Percentiles rank a stretch among this genome's conserved stretches.
These are phyloP conservation scores for Yamadazyma epiphylla DNA, from an alignment of 1,139 yeast species.

Conservation along the genomic window DNA sequence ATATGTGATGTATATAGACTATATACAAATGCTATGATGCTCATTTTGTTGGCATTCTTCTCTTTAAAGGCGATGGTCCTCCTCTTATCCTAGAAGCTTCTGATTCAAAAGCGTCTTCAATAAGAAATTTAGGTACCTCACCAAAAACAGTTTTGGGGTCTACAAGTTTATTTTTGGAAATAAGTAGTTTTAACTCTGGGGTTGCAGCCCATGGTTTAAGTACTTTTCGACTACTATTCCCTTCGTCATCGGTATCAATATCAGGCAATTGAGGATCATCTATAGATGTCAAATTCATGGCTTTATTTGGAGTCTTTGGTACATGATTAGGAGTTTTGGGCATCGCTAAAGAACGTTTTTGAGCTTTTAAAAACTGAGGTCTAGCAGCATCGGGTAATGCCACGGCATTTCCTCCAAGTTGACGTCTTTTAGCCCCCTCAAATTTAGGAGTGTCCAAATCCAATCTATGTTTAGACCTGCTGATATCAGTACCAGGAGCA, in stretches of 20 bases:
- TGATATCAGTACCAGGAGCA: neutral
- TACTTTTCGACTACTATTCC: slow-evolving; percentile 39
- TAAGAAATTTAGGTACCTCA: slow-evolving; percentile 62
- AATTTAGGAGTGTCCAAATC: slow-evolving; percentile 6
- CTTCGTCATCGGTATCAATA: slow-evolving; percentile 56
- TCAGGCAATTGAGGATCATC: slow-evolving; percentile 33
- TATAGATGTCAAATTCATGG: slow-evolving; percentile 9
- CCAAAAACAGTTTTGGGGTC: slow-evolving; percentile 81
- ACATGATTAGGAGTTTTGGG: slow-evolving; percentile 1
- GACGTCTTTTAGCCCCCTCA: slow-evolving; percentile 11
- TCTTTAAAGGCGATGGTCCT: slow-evolving; percentile 54
- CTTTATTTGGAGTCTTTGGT: slow-evolving; percentile 5
- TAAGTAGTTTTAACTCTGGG: slow-evolving; percentile 51
- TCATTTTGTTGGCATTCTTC: neutral
- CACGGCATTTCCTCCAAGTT: slow-evolving; percentile 25
- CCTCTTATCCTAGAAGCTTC: slow-evolving; percentile 48
- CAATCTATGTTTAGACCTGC: slow-evolving; percentile 4
- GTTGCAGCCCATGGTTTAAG: slow-evolving; percentile 73
- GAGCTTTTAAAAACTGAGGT: slow-evolving; percentile 13
- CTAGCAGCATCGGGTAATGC: slow-evolving; percentile 37
- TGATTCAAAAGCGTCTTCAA: slow-evolving; percentile 64
- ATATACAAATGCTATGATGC: too few relatives aligned
- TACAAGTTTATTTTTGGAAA: slow-evolving; percentile 54
- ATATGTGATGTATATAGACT: slow-evolving; percentile 3
- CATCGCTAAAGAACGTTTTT: slow-evolving; percentile 1